These are phyloP conservation scores for Coemansia sp. DNA, from an alignment of 192 early-diverging fungal genomes.

Conservation along the genomic window DNA sequence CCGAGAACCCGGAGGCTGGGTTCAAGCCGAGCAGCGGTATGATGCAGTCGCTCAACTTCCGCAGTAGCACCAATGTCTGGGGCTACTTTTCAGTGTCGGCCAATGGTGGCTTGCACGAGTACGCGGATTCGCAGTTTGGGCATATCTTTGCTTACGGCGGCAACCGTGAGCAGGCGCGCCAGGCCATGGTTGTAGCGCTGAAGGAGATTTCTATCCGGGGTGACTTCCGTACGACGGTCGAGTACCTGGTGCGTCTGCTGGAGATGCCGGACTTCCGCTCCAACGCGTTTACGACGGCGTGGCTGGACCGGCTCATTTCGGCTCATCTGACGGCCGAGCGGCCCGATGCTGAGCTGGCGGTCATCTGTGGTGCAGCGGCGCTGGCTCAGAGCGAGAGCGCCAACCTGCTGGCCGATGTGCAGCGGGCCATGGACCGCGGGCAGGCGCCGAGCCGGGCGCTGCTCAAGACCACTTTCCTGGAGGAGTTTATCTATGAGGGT, in stretches of 20 bases:
- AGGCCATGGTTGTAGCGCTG: conserved; percentile 95
- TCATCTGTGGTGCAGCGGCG: conserved; percentile 87
- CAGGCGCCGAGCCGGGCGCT: conserved; percentile 76
- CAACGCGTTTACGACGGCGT: conserved; percentile 90
- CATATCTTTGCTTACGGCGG: conserved; percentile 98
- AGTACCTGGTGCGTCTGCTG: conserved; percentile 90
- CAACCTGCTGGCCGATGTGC: conserved; percentile 67
- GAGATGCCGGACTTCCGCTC: conserved; percentile 84
- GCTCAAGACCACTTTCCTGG: conserved; percentile 64
- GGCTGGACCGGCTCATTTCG: conserved; percentile 92
- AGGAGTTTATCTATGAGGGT: conserved; percentile 91
- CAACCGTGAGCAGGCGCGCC: conserved; percentile 84
- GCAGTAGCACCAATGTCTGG: conserved; percentile 94
- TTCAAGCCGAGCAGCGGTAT: conserved; percentile 97
- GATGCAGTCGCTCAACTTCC: conserved; percentile 96
- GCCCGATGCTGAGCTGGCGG: conserved; percentile 82
- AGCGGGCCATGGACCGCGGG: conserved; percentile 81
- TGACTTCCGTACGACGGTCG: conserved; percentile 97
- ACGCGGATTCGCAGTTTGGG: conserved; percentile 99
- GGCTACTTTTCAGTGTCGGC: conserved; percentile 98
- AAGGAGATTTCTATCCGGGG: conserved; percentile 98
- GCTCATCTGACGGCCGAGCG: conserved; percentile 82
- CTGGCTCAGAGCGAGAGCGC: conserved; percentile 70
- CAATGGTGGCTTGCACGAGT: conserved; percentile 95
- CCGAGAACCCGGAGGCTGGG: conserved; percentile 98